Evolutionary conservation across 768 basidiomycete species (phyloP), one percentile per base, ranked within the genome.

Genomic region (Psilocybe sp.): DNA sequence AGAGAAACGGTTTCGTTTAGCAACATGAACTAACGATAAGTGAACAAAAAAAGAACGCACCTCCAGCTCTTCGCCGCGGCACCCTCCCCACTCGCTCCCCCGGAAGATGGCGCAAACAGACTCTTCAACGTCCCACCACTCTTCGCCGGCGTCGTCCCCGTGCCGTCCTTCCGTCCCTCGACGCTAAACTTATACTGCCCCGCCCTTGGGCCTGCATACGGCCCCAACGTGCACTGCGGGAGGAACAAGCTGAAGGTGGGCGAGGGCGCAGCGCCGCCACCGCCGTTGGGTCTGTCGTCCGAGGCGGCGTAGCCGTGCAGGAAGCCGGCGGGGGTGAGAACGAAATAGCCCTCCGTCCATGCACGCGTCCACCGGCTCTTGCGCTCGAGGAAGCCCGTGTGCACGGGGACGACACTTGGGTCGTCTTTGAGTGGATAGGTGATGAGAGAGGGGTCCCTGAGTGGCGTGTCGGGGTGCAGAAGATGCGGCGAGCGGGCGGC

Each of bases 171-270:
- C 56, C 85, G 74, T 8, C 88, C 89, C 69, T 99, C 97, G 60
- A 99, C 92, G 70, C 97, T 93, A 80, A 99, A 99, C 69, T 97
- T 98, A 77, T 98, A 89, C 14, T 83, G 83, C 49, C 80, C 80
- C 3, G 87, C 78, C n/a, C 66, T 69, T 1, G 79, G 67, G 2
- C 81, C 61, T 1, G 87, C 87, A 2, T 96, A 90, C 1, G 97
- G 96, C 31, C 97, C 97, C 36, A 98, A 84, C 0, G 95, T 98
- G 69, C 97, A 98, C 40, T 86, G 82, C 1, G 97, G 96, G 1
- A 98, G 78, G 82, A 98, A 98, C 43, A 98, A 73, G 8, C 81
- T 84, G 69, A 95, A 96, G 6, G 83, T 66, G 8, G 97, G 96
- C 20, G 83, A 65, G 9, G 97, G 96, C 20, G 70, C 67, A 35